Percentiles rank a stretch among this genome's conserved stretches.
Evolutionary conservation across 164 flowering plant species (phyloP).

Genomic region (Buxus sempervirens): DNA sequence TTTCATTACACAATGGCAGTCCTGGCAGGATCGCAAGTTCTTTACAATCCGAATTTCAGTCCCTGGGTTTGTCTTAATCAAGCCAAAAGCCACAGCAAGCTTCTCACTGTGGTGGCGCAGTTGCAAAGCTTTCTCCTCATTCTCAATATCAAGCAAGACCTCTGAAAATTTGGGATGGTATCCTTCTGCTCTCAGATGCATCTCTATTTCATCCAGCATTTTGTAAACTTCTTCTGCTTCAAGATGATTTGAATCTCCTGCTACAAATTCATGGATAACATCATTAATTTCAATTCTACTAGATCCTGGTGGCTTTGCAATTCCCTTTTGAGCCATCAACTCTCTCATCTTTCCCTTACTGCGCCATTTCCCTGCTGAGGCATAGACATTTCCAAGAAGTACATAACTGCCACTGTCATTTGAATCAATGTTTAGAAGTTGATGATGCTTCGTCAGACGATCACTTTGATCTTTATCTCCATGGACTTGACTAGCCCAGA

Average conservation of each 20-base stretch:
- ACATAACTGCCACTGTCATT: conserved; percentile 3
- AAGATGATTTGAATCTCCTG: conserved; percentile 6
- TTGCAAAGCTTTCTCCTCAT: conserved; percentile 11
- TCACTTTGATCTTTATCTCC: neutral
- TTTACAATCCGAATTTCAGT: conserved; percentile 10
- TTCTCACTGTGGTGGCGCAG: conserved; percentile 16
- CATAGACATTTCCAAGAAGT: conserved; percentile 5
- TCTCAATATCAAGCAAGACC: conserved; percentile 14
- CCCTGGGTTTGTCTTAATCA: neutral
- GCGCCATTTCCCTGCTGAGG: neutral
- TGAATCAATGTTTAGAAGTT: conserved; percentile 2
- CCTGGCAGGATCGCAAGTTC: conserved; percentile 14
- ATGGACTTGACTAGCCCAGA: conserved; percentile 9
- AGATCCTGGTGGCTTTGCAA: neutral
- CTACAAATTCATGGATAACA: conserved; percentile 4
- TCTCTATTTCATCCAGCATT: neutral
- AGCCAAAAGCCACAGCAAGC: conserved; percentile 13
- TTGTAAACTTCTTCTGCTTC: neutral
- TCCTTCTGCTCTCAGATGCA: conserved; percentile 11
- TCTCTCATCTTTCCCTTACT: neutral
- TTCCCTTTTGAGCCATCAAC: neutral
- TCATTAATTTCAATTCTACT: conserved; percentile 4
- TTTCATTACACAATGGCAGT: conserved; percentile 16
- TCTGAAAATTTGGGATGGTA: neutral
- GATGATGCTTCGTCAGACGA: neutral